Conservation (phyloP, 1,284 basidiomycete species). For the Phellopilus nigrolimitatus region DNA sequence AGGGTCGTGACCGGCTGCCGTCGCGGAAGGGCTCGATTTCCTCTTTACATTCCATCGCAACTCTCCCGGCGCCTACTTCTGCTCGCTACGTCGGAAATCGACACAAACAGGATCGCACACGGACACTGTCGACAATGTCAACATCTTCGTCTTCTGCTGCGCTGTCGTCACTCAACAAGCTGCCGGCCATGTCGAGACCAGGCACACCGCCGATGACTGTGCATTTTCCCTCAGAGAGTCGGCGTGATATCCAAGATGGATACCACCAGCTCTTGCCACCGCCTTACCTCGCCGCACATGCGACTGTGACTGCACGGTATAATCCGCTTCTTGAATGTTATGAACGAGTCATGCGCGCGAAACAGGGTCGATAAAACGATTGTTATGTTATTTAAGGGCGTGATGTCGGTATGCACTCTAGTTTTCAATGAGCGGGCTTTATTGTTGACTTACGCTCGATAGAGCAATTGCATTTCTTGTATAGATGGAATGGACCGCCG, state of each 20-base stretch:
- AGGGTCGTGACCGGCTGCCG: constrained; percentile 24
- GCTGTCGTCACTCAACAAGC: constrained; percentile 55
- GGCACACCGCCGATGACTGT: constrained; percentile 44
- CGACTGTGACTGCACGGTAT: constrained; percentile 57
- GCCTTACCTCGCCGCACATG: constrained; percentile 63
- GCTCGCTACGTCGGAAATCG: constrained; percentile 31
- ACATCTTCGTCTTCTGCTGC: constrained; percentile 56
- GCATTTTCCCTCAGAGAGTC: constrained; percentile 53
- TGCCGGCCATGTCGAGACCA: constrained; percentile 47
- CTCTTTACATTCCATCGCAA: constrained; percentile 56
- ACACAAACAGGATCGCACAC: constrained; percentile 46
- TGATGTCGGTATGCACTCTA: background rate
- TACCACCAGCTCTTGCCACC: constrained; percentile 65
- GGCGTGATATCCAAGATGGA: constrained; percentile 45
- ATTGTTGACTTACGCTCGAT: background rate
- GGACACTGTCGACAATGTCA: constrained; percentile 64
- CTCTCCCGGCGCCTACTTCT: constrained; percentile 45
- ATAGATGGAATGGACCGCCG: constrained; percentile 1
- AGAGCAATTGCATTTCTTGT: too few species aligned
- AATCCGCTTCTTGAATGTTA: constrained; percentile 65
- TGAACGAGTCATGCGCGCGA: constrained; percentile 60
- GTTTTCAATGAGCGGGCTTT: too few species aligned
- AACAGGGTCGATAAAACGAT: constrained; percentile 25
- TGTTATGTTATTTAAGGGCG: background rate
- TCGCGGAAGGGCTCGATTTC: constrained; percentile 52